Evolutionary conservation across 2,329 filamentous ascomycete species (phyloP), one percentile per base, ranked within the genome.

Genomic region (Leptographium wingfieldii): DNA sequence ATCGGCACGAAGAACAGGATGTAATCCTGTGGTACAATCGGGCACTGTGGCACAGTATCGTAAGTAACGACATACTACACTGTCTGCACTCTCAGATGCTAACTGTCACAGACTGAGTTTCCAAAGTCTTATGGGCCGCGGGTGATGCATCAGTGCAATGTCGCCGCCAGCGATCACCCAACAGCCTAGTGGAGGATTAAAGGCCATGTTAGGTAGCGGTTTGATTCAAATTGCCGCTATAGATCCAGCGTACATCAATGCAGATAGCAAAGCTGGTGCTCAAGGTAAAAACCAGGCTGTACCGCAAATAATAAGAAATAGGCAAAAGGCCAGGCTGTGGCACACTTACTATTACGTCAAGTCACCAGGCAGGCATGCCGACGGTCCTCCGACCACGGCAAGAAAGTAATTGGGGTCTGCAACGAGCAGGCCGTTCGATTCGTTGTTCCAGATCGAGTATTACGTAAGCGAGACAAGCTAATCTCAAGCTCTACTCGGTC

Each of bases 21-120:
- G 70, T 73, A 5, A 70, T 72, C 52, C 64, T 73, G 22, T 73
- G 71, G 71, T 73, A 73, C 62, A 73, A 73, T 60, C 65, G 72
- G 12, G 70, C 71, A 0, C 62, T 73, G 12, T 73, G 71, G 72
- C 71, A 73, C 58, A 72, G 70, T 53, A 73, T 73, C 58, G 71
- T 73, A 62, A 65, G 65, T 67, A 4, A 1, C 3, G 2, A 9
- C 14, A 16, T 16, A 6, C 3, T 4, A 12, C n/a, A 11, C 53
- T 4, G 5, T 27, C 5, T 29, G 11, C 3, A 1, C 3, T 22
- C 10, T 14, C 22, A 29, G 31, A n/a, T 2, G 19, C 27, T 54
- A 7, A 60, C 25, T 5, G 5, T 27, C 14, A 19, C 40, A 61
- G 65, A 68, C 67, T 12, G 70, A 73, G 52, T 72, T 73, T 56